Percentiles rank a stretch among this genome's conserved stretches.
These are phyloP conservation scores for Aspergillus nomiae DNA, from an alignment of 2,329 filamentous ascomycete genomes.

Conservation along the genomic window DNA sequence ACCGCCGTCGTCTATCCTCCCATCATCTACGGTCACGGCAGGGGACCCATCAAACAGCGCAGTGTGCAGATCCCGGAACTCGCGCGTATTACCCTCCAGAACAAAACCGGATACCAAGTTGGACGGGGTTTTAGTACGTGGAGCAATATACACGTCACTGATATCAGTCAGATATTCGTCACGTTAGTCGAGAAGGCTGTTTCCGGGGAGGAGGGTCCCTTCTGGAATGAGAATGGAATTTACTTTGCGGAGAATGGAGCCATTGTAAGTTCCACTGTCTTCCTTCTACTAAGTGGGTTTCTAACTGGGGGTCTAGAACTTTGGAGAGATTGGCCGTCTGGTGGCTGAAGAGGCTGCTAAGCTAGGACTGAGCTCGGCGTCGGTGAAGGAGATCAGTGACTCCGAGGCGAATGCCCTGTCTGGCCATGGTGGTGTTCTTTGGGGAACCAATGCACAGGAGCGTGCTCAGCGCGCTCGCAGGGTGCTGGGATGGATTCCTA, in stretches of 20 bases:
- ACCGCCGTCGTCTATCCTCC: constrained; percentile 66
- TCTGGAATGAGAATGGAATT: constrained; percentile 45
- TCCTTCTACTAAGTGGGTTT: background rate
- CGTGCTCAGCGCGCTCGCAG: constrained; percentile 23
- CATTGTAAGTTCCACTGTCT: constrained; percentile 24
- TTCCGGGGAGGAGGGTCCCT: constrained; percentile 17
- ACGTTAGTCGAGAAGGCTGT: constrained; percentile 51
- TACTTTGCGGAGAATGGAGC: constrained; percentile 34
- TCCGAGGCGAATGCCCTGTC: constrained; percentile 28
- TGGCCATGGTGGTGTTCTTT: constrained; percentile 27
- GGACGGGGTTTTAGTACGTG: constrained; percentile 59
- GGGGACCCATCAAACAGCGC: constrained; percentile 52
- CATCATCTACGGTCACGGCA: constrained; percentile 59
- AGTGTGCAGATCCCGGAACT: constrained; percentile 55
- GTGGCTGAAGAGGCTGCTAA: constrained; percentile 24
- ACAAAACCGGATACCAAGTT: constrained; percentile 54
- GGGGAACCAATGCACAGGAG: constrained; percentile 33
- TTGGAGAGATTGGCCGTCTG: constrained; percentile 24
- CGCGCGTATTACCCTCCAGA: constrained; percentile 42
- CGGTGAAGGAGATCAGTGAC: constrained; percentile 22
- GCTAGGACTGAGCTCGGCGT: constrained; percentile 21
- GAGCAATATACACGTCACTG: constrained; percentile 62
- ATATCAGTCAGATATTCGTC: constrained; percentile 58
- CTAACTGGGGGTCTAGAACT: constrained; percentile 21
- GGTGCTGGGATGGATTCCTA: constrained; percentile 28